phyloP scores from a whole-genome alignment of 257 asterid genomes.

The Nicotiana sylvestris region DNA sequence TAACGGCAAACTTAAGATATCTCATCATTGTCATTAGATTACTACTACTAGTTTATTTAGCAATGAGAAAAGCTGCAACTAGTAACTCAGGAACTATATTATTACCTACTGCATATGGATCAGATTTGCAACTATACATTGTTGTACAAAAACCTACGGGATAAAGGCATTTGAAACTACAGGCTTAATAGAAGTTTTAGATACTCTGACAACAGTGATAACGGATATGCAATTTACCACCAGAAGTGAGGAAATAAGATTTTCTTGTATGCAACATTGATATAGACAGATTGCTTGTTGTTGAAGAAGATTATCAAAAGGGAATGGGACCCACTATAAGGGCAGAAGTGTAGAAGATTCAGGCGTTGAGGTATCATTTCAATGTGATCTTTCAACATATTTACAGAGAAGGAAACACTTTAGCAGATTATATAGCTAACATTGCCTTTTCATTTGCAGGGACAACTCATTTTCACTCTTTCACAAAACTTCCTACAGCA shows the following conservation, averaged over 20 bases:
- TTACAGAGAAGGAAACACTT: too few species aligned
- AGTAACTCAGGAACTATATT: background rate
- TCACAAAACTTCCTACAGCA: too few species aligned
- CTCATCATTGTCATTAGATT: background rate
- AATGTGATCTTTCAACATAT: too few species aligned
- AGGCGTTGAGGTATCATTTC: too few species aligned
- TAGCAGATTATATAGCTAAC: too few species aligned
- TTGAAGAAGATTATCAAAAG: too few species aligned
- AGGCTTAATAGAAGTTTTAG: background rate
- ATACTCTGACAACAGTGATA: background rate
- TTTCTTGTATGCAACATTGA: background rate
- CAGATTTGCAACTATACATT: background rate
- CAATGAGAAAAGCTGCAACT: background rate
- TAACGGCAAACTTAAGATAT: background rate
- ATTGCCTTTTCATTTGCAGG: too few species aligned
- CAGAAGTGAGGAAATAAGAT: background rate
- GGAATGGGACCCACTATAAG: too few species aligned
- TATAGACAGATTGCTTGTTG: background rate
- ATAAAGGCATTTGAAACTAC: background rate
- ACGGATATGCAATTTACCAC: background rate
- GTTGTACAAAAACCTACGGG: background rate
- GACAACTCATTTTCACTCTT: too few species aligned
- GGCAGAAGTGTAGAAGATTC: too few species aligned
- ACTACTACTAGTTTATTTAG: background rate
- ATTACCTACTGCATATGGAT: background rate